A percentile compares a stretch with the other conserved stretches of the same genome.
These are phyloP conservation scores for Knoxia roxburghii DNA, from an alignment of 257 asterid genomes.

Conservation along the genomic window DNA sequence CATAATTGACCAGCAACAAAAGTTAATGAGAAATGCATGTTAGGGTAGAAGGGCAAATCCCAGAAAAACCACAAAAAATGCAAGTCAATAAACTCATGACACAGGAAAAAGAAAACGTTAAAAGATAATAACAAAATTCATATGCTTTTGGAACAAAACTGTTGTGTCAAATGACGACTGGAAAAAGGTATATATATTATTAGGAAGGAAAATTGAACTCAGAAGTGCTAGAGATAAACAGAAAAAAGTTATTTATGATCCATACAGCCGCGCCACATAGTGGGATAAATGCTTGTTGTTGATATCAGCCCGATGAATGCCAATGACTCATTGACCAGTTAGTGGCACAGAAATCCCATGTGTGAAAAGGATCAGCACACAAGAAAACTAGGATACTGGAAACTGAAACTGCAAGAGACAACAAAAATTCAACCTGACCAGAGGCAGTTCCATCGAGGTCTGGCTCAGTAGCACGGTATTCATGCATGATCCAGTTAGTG, in stretches of 20 bases:
- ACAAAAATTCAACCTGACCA: slow-evolving; percentile 55
- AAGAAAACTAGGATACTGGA: not conserved
- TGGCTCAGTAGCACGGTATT: slow-evolving; percentile 77
- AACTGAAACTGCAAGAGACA: not conserved
- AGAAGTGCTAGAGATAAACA: not conserved
- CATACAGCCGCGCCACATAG: too few species aligned
- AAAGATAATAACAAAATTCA: too few species aligned
- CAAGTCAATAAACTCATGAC: not conserved
- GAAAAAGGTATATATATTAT: not conserved
- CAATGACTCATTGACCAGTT: not conserved
- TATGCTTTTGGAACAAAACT: not conserved
- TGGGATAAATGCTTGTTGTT: too few species aligned
- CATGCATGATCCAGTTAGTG: slow-evolving; percentile 79
- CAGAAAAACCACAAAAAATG: not conserved
- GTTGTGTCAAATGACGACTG: not conserved
- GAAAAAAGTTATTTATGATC: not conserved
- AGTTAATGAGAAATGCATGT: too few species aligned
- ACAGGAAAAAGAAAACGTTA: not conserved
- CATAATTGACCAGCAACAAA: not conserved
- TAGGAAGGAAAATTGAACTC: not conserved
- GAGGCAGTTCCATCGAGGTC: slow-evolving; percentile 73
- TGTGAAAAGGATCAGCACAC: not conserved
- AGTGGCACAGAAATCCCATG: not conserved
- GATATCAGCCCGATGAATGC: not conserved
- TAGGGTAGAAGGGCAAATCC: too few species aligned